Conservation (phyloP, 148 eudicot species). For the Silene conica region DNA sequence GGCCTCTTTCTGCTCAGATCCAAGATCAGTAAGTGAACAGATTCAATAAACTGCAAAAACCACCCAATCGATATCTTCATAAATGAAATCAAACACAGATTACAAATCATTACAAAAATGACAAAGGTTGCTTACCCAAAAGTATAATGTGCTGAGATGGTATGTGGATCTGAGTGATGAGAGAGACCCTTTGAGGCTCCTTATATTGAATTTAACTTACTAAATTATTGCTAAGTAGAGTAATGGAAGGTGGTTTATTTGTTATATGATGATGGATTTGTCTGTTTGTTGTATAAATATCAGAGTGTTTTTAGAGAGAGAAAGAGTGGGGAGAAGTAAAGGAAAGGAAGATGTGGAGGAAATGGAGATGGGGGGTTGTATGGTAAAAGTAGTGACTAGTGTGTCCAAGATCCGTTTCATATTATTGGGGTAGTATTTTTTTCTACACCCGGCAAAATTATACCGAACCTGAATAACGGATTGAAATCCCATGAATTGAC, state of each 20-base stretch:
- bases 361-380: neutral
- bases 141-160: neutral
- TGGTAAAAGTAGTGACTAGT: too few relatives aligned
- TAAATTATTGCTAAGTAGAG: neutral
- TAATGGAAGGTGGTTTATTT: neutral
- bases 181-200: conserved; percentile 6
- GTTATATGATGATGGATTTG: neutral
- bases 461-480: too few relatives aligned
- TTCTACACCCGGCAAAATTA: too few relatives aligned
- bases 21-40: conserved; percentile 10
- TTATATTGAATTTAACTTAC: neutral
- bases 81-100: conserved; percentile 8
- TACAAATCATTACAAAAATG: neutral
- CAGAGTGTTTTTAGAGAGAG: conserved; percentile 1
- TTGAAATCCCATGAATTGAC: too few relatives aligned
- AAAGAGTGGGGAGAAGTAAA: conserved; percentile 2
- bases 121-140: conserved; percentile 11
- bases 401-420: too few relatives aligned
- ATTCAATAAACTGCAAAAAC: conserved; percentile 23
- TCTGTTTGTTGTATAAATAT: neutral
- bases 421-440: too few relatives aligned
- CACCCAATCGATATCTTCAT: conserved; percentile 9
- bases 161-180: conserved; percentile 15
- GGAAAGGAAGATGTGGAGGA: neutral
- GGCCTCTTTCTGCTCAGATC: conserved; percentile 21